Evolutionary conservation across 202 grass and related monocot species (phyloP).

Genomic region (Cymbopogon flexuosus): DNA sequence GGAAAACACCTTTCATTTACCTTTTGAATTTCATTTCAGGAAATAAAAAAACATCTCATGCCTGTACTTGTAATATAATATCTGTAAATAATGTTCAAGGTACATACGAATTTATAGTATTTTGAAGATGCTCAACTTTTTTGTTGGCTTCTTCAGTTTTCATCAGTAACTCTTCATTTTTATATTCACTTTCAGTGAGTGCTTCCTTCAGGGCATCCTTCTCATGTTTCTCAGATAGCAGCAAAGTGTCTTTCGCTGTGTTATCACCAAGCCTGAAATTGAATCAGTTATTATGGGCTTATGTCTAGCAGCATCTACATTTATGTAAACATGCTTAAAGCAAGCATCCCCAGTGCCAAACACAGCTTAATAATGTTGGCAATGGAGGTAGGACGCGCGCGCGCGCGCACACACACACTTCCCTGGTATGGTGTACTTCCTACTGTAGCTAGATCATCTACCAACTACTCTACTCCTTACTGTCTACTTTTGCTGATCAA

Average conservation of each 20-base stretch:
- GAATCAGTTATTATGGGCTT: constrained; percentile 20
- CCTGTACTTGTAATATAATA: neutral
- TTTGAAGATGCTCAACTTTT: constrained; percentile 50
- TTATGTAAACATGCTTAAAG: neutral
- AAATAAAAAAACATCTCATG: neutral
- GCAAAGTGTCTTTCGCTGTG: constrained; percentile 44
- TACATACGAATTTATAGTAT: constrained; percentile 50
- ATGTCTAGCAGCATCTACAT: constrained; percentile 24
- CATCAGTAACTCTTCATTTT: constrained; percentile 46
- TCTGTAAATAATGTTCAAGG: constrained; percentile 12
- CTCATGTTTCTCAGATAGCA: constrained; percentile 59
- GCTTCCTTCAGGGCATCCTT: constrained; percentile 61
- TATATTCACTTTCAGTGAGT: constrained; percentile 50
- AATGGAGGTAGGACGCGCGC: too few relatives aligned
- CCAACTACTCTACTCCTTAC: neutral
- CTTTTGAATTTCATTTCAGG: constrained; percentile 5
- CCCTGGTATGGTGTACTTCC: neutral
- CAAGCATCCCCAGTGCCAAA: neutral
- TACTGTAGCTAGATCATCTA: neutral
- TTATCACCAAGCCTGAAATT: constrained; percentile 61
- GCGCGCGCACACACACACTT: neutral
- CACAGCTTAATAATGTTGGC: neutral
- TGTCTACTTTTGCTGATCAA: neutral
- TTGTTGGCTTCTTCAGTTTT: constrained; percentile 51
- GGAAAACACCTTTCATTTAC: neutral